phyloP scores from a whole-genome alignment of 257 asterid genomes.

The Nicotiana paniculata region DNA sequence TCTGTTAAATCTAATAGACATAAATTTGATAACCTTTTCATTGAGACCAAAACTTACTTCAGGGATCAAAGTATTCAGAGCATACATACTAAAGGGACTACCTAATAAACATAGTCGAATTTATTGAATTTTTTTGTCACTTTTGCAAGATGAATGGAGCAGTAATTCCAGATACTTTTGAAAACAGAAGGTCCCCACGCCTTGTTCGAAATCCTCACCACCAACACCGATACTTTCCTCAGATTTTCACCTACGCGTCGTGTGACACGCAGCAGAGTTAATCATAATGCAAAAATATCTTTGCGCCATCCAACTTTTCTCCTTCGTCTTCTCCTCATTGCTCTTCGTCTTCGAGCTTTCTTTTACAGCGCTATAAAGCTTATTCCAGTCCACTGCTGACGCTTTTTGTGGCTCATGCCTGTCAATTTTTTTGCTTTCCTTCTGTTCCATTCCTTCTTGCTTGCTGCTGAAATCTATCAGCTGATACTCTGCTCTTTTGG shows the following conservation, averaged over 20 bases:
- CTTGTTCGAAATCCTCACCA: too few species aligned
- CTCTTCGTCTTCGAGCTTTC: not conserved
- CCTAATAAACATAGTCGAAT: too few species aligned
- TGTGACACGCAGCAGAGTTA: not conserved
- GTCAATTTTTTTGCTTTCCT: not conserved
- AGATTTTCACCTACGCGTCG: not conserved
- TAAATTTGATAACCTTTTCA: too few species aligned
- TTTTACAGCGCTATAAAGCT: not conserved
- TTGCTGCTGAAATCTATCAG: not conserved
- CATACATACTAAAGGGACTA: too few species aligned
- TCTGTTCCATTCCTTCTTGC: not conserved
- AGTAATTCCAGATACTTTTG: not conserved
- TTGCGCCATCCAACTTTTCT: not conserved
- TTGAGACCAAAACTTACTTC: too few species aligned
- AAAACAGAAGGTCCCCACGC: not conserved
- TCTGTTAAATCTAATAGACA: too few species aligned
- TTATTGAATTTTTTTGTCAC: too few species aligned
- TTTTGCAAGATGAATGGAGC: too few species aligned
- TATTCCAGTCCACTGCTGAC: not conserved
- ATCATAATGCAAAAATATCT: not conserved
- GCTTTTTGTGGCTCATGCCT: not conserved
- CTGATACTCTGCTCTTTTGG: not conserved
- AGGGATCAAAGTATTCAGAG: too few species aligned
- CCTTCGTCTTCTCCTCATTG: not conserved
- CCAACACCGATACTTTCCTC: not conserved